Conservation (phyloP, 352 stramenopile genomes). For the Globisporangium echinulatum region DNA sequence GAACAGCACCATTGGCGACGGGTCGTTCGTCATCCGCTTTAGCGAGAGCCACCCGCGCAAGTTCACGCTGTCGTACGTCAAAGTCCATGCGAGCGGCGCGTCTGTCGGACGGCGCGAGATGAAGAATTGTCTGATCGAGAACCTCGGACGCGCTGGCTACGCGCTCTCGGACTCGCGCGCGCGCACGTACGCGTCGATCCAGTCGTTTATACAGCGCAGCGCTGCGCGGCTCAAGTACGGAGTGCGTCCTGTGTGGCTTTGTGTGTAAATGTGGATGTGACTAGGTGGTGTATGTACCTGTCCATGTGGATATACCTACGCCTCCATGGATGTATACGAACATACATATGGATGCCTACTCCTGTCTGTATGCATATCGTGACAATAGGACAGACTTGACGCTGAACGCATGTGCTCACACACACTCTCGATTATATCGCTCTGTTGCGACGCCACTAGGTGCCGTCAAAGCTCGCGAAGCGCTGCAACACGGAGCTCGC, state of each 20-base stretch:
- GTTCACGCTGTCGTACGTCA: slow-evolving; percentile 76
- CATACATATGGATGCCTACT: too few species aligned
- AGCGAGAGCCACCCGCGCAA: slow-evolving; percentile 72
- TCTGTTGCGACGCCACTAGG: slow-evolving; percentile 11
- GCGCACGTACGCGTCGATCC: slow-evolving; percentile 53
- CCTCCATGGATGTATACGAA: too few species aligned
- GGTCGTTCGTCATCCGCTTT: slow-evolving; percentile 71
- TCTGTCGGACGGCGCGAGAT: slow-evolving; percentile 36
- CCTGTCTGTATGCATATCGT: too few species aligned
- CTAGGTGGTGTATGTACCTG: too few species aligned
- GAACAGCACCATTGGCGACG: slow-evolving; percentile 23
- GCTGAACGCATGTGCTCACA: neutral
- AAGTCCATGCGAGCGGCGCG: slow-evolving; percentile 33
- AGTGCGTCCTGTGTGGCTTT: slow-evolving; percentile 21
- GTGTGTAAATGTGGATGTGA: too few species aligned
- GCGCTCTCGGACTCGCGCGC: slow-evolving; percentile 41
- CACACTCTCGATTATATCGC: neutral
- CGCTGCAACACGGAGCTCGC: slow-evolving; percentile 55
- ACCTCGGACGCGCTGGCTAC: slow-evolving; percentile 41
- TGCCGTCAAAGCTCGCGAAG: slow-evolving; percentile 42
- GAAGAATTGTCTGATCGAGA: slow-evolving; percentile 70
- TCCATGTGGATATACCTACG: too few species aligned
- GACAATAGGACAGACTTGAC: too few species aligned
- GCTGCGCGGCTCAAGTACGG: slow-evolving; percentile 49
- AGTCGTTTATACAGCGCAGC: slow-evolving; percentile 55